Conservation (phyloP, 2,329 filamentous ascomycete species). For the Aciculosporium take region DNA sequence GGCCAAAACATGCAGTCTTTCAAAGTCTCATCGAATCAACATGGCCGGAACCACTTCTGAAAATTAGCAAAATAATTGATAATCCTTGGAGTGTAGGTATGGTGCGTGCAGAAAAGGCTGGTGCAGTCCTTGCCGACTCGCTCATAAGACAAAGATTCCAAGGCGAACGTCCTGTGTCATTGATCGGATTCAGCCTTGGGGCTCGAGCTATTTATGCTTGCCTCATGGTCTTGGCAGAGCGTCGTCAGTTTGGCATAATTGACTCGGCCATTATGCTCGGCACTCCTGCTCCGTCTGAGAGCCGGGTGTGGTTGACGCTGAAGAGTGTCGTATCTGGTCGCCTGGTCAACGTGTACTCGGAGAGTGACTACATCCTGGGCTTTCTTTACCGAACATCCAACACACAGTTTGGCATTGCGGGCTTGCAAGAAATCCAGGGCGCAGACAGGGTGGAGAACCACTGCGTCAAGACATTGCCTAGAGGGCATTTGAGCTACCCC, state of each 20-base stretch:
- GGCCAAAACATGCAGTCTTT: slow-evolving; percentile 27
- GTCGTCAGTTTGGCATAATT: slow-evolving; percentile 70
- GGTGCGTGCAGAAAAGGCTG: slow-evolving; percentile 60
- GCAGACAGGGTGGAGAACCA: slow-evolving; percentile 54
- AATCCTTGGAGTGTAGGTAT: slow-evolving; percentile 71
- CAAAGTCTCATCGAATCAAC: slow-evolving; percentile 41
- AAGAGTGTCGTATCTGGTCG: slow-evolving; percentile 68
- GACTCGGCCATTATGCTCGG: slow-evolving; percentile 81
- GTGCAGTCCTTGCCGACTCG: slow-evolving; percentile 59
- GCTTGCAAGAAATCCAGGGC: slow-evolving; percentile 58
- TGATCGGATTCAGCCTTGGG: slow-evolving; percentile 72
- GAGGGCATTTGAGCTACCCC: slow-evolving; percentile 57
- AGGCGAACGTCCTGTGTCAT: slow-evolving; percentile 65
- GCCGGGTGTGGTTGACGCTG: slow-evolving; percentile 60
- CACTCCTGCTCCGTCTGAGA: slow-evolving; percentile 59
- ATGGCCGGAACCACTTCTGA: slow-evolving; percentile 50
- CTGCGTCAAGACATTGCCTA: slow-evolving; percentile 49
- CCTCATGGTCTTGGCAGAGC: slow-evolving; percentile 63
- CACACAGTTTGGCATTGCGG: slow-evolving; percentile 71
- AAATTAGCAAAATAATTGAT: slow-evolving; percentile 60
- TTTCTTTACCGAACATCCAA: slow-evolving; percentile 78
- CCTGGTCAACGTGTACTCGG: slow-evolving; percentile 81
- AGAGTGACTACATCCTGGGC: slow-evolving; percentile 74
- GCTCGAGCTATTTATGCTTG: slow-evolving; percentile 76
- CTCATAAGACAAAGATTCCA: slow-evolving; percentile 64